Evolutionary conservation across 2,329 filamentous ascomycete species (phyloP), one percentile per base, ranked within the genome.

Genomic region (Aspergillus hiratsukae): DNA sequence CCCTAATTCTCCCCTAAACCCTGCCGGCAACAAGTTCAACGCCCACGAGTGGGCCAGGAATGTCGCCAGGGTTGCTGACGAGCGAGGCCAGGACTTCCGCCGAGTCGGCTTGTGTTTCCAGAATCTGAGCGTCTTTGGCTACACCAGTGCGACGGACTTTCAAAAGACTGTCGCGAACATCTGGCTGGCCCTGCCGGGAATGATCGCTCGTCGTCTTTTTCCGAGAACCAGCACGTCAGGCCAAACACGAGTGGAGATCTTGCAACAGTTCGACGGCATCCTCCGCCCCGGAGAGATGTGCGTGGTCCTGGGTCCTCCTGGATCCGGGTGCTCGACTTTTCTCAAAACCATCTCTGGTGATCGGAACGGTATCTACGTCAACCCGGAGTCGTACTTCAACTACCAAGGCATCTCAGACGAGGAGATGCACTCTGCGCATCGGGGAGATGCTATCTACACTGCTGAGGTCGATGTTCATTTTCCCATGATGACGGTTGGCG

Each of bases 381-480:
- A 90, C 52, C 75, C 86, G 1, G 74, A 78, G 6, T 87, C 89
- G 0, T 83, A 89, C 57, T 83, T 96, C 72, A 94, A 95, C 76
- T 96, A 95, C 70, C 88, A 94, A 61, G 76, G 75, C 63, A 73
- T 74, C 48, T 66, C 72, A 3, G 69, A 68, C 48, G 66, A 70
- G 57, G 60, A 90, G 68, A 93, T 94, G 88, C 85, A 88, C 74
- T 83, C 83, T 10, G 79, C 80, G n/a, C 91, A 93, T 75, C 86
- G 89, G 28, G 90, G 90, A 61, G 90, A 95, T 74, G 89, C 89
- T 59, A 92, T 94, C 70, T 94, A 94, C 75, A 92, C 89, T 0
- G 89, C 89, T 57, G 90, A 94, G 72, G 86, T 90, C 40, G 90
- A 95, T 69, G 87, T 90, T 4, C 89, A 93, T 74, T 93, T 93